These are phyloP conservation scores for Boletus reticulatus DNA, from an alignment of 768 basidiomycete species.

Conservation along the genomic window DNA sequence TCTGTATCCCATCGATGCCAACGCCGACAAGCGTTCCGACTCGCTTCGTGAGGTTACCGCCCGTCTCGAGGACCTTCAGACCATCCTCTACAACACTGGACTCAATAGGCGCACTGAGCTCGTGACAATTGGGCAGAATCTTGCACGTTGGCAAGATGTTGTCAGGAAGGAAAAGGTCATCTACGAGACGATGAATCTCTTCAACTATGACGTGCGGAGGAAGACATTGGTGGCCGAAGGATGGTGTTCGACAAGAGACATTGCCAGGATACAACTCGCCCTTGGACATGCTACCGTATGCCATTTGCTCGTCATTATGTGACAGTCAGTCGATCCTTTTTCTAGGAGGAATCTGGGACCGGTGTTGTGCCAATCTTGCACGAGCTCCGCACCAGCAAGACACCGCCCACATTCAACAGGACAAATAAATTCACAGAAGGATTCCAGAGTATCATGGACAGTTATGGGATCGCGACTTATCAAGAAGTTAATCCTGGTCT, in stretches of 20 bases:
- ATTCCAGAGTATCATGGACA: conserved; percentile 98
- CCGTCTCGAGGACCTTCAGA: conserved; percentile 89
- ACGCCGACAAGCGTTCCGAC: conserved; percentile 88
- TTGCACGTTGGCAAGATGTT: conserved; percentile 91
- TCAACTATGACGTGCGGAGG: conserved; percentile 90
- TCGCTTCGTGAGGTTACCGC: conserved; percentile 84
- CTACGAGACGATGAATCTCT: conserved; percentile 92
- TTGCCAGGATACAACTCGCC: conserved; percentile 80
- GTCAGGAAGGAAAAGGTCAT: conserved; percentile 95
- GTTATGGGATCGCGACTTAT: conserved; percentile 91
- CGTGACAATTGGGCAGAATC: conserved; percentile 75
- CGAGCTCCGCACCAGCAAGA: conserved; percentile 85
- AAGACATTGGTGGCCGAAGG: conserved; percentile 97
- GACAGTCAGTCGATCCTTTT: neutral
- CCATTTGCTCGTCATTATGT: neutral
- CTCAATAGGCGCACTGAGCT: conserved; percentile 80
- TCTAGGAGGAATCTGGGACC: conserved; percentile 87
- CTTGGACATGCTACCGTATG: conserved; percentile 82
- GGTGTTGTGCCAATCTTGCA: conserved; percentile 90
- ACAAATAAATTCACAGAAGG: conserved; percentile 96
- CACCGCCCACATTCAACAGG: conserved; percentile 91
- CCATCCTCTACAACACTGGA: conserved; percentile 87
- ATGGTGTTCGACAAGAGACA: conserved; percentile 95
- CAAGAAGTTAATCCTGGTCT: conserved; percentile 97
- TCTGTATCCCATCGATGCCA: conserved; percentile 93